Base-by-base conservation (phyloP, 768 basidiomycete genomes). In the Steccherinum ochraceum region DNA sequence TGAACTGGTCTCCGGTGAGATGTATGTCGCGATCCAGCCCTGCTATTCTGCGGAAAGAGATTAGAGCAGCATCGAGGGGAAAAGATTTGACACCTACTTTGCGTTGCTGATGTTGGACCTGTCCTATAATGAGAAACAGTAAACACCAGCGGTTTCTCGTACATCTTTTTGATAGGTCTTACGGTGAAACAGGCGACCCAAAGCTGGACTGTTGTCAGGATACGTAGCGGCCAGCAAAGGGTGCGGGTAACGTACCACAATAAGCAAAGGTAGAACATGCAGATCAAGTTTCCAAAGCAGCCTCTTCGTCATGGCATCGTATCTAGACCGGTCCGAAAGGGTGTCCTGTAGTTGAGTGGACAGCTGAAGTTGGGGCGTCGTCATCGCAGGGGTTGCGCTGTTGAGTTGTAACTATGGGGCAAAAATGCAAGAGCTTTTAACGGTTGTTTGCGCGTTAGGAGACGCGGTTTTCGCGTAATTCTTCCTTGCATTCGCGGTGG, bases 91-190 rank as follows among this genome's bases (percentile, higher is more conserved):
- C 12, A 39, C 54, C 27, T 52, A 77, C 79, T 72, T 74, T 23
- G 80, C 80, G 64, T 83, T 81, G 18, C 80, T 80, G 46, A 81
- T 67, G 58, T 83, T 83, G 40, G 77, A 77, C 55, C 80, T 62
- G 61, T 83, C 80, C 35, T 42, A 79, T 76, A 50, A 79, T 79
- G 52, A 78, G 79, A 12, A 73, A 73, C 40, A 79, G 64, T 76
- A 77, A 79, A 3, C 77, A 64, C 75, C 77, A 16, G 20, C 18
- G n/a, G 16, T 5, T 20, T 12, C 12, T 12, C 21, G 18, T 24
- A 48, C 20, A n/a, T 54, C 11, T 11, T 39, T 11, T n/a, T 11
- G 24, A 12, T 30, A 30, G 40, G 3, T 20, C 35, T 39, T 39
- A 39, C 35, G 25, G 60, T 56, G 47, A 63, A 58, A 47, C 55